phyloP scores from a whole-genome alignment of 1,139 yeast species.

The Geotrichum macrosporum region DNA sequence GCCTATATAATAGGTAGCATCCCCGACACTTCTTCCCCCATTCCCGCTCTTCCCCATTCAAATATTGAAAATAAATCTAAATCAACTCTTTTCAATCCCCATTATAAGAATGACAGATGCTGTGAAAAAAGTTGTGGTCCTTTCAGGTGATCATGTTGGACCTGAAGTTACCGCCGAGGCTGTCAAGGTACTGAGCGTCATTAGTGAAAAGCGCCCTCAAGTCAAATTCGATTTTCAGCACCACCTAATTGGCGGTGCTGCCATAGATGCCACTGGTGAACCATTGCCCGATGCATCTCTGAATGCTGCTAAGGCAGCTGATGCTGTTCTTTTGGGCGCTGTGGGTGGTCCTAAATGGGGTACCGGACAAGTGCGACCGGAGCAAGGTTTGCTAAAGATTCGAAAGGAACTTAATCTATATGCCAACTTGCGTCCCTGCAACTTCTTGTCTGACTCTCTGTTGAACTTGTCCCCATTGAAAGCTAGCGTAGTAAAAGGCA shows the following conservation, averaged over 20 bases:
- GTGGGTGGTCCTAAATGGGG: slow-evolving; percentile 98
- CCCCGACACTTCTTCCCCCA: too few species aligned
- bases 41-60: too few species aligned
- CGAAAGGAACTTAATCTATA: slow-evolving; percentile 77
- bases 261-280: slow-evolving; percentile 82
- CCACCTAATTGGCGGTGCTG: slow-evolving; percentile 87
- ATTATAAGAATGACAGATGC: too few species aligned
- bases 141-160: slow-evolving; percentile 93
- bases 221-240: slow-evolving; percentile 54
- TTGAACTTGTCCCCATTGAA: slow-evolving; percentile 72
- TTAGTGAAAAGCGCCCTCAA: slow-evolving; percentile 43
- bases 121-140: too few species aligned
- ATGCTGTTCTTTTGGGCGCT: slow-evolving; percentile 87
- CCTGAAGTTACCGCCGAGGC: slow-evolving; percentile 79
- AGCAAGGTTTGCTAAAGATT: slow-evolving; percentile 74
- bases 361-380: slow-evolving; percentile 68
- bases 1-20: too few species aligned
- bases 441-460: slow-evolving; percentile 68
- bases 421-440: slow-evolving; percentile 84
- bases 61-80: too few species aligned
- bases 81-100: too few species aligned
- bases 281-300: slow-evolving; percentile 77
- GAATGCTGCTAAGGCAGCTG: slow-evolving; percentile 66
- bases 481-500: slow-evolving; percentile 66
- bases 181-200: slow-evolving; percentile 70